phyloP scores from a whole-genome alignment of 495 filamentous ascomycete genomes.

The Xanthoparmelia taractica region DNA sequence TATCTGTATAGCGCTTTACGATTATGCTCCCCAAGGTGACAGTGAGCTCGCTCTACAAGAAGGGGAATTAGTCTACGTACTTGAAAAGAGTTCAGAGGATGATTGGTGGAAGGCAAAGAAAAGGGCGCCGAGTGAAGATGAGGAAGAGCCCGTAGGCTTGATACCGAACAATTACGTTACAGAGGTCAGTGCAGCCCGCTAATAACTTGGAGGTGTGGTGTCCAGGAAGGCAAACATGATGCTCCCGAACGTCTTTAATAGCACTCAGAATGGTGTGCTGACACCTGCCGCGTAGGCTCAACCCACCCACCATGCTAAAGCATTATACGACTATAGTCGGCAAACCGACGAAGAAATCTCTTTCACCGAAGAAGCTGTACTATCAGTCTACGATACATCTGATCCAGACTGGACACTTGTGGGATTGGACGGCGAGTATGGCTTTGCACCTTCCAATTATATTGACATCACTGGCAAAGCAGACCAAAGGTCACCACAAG shows the following conservation, averaged over 20 bases:
- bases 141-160: constrained; percentile 89
- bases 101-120: constrained; percentile 99
- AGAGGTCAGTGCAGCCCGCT: constrained; percentile 58
- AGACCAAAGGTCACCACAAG: constrained; percentile 23
- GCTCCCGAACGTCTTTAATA: not conserved
- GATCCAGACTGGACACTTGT: constrained; percentile 97
- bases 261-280: constrained; percentile 12
- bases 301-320: constrained; percentile 66
- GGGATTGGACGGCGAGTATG: constrained; percentile 75
- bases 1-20: constrained; percentile 86
- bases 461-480: constrained; percentile 55
- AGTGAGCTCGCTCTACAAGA: constrained; percentile 82
- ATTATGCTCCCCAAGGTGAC: constrained; percentile 83
- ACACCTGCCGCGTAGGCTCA: constrained; percentile 48
- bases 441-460: constrained; percentile 96
- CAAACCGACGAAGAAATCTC: constrained; percentile 98
- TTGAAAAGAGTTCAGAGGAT: constrained; percentile 85
- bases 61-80: constrained; percentile 84
- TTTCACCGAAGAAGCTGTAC: constrained; percentile 78
- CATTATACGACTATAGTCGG: constrained; percentile 90
- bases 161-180: constrained; percentile 94
- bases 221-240: not conserved
- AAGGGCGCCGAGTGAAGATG: constrained; percentile 81
- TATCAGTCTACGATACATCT: constrained; percentile 79
- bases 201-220: not conserved